Conservation (phyloP, 805 yeast species). For the Hanseniaspora valbyensis region DNA sequence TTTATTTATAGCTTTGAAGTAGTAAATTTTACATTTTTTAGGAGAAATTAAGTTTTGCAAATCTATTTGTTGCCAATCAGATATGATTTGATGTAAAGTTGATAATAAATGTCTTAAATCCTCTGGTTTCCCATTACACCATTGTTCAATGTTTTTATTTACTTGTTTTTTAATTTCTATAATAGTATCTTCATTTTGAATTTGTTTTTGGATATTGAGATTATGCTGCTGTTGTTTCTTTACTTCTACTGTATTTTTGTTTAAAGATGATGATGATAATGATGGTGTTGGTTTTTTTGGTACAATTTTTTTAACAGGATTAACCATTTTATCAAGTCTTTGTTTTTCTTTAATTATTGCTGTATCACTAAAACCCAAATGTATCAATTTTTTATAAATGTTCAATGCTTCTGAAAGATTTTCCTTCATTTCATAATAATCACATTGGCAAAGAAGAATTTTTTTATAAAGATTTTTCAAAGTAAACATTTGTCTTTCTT, state of each 20-base stretch:
- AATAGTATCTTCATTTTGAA: constrained; percentile 51
- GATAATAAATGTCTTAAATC: constrained; percentile 70
- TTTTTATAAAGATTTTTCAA: constrained; percentile 62
- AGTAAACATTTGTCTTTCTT: constrained; percentile 16
- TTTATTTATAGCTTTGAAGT: constrained; percentile 80
- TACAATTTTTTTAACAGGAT: constrained; percentile 35
- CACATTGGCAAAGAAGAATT: constrained; percentile 61
- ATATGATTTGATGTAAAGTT: constrained; percentile 53
- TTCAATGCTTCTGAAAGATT: constrained; percentile 51
- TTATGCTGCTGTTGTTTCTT: not conserved
- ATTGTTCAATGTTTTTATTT: constrained; percentile 39
- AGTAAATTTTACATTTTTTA: constrained; percentile 74
- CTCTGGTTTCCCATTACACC: constrained; percentile 70
- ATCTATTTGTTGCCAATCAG: constrained; percentile 46
- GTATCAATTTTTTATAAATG: constrained; percentile 51
- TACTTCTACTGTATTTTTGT: not conserved
- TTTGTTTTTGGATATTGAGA: constrained; percentile 37
- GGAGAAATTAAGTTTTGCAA: constrained; percentile 74
- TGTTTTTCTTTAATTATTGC: constrained; percentile 68
- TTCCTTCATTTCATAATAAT: constrained; percentile 72
- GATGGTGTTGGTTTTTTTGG: constrained; percentile 16
- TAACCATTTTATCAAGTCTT: constrained; percentile 56
- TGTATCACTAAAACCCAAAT: constrained; percentile 55
- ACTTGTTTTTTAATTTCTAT: constrained; percentile 55
- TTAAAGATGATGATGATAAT: constrained; percentile 15